These are phyloP conservation scores for Cucumis sativus DNA, from an alignment of 306 rosid genomes.

Conservation along the genomic window DNA sequence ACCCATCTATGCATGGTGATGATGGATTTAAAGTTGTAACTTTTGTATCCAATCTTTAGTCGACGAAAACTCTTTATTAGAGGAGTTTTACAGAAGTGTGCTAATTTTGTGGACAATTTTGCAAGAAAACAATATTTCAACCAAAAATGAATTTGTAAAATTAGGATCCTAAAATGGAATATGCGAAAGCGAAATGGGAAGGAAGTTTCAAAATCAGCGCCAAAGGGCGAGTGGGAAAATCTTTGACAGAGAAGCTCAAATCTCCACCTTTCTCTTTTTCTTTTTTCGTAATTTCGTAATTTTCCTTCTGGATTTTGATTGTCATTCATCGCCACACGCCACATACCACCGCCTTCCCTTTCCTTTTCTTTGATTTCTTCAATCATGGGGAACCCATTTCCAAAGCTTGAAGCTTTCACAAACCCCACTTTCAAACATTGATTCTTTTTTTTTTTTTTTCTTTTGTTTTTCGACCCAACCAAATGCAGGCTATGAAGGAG, in stretches of 20 bases:
- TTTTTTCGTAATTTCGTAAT: neutral
- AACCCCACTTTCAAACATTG: neutral
- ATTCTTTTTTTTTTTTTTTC: neutral
- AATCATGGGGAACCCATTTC: neutral
- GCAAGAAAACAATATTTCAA: no score
- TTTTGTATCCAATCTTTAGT: no score
- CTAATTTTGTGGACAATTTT: no score
- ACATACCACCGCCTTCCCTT: neutral
- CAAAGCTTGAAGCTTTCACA: neutral
- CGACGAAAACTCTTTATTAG: no score
- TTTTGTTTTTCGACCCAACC: neutral
- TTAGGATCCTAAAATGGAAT: neutral
- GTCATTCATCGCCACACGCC: neutral
- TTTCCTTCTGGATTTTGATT: neutral
- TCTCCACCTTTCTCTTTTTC: neutral
- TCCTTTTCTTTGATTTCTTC: neutral
- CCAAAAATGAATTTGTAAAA: no score
- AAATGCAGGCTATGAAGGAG: constrained; percentile 44
- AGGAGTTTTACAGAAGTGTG: no score
- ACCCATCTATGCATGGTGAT: no score
- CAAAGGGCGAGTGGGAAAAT: neutral
- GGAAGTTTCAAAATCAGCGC: neutral
- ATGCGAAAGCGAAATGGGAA: neutral
- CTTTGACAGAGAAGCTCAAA: neutral
- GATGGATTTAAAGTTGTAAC: no score